phyloP scores from a whole-genome alignment of 2,329 filamentous ascomycete species.

The Fusarium circinatum region DNA sequence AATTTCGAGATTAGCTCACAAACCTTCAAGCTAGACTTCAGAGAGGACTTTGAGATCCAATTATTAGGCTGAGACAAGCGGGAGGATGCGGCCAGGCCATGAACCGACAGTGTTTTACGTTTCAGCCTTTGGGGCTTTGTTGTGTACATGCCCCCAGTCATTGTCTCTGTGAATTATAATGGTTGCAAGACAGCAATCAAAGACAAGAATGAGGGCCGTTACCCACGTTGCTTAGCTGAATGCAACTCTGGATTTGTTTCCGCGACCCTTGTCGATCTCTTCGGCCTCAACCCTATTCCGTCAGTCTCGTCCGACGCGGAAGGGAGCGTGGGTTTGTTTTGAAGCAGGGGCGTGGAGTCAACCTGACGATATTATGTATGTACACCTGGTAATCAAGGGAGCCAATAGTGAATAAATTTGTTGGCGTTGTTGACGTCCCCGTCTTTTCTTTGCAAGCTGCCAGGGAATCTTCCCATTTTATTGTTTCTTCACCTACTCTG shows the following conservation, averaged over 20 bases:
- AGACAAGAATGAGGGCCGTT: slow-evolving; percentile 28
- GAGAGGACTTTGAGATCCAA: slow-evolving; percentile 35
- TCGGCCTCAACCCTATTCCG: slow-evolving; percentile 39
- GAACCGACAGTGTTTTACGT: slow-evolving; percentile 38
- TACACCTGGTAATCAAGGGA: slow-evolving; percentile 30
- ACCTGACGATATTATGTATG: slow-evolving; percentile 12
- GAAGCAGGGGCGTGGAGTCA: slow-evolving; percentile 39
- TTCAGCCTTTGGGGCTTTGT: slow-evolving; percentile 27
- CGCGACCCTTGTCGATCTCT: slow-evolving; percentile 35
- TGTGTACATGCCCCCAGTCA: slow-evolving; percentile 8
- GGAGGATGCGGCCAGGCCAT: slow-evolving; percentile 38
- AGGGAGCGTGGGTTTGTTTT: slow-evolving; percentile 34
- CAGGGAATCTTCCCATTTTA: slow-evolving; percentile 7
- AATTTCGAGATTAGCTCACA: slow-evolving; percentile 31
- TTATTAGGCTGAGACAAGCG: slow-evolving; percentile 43
- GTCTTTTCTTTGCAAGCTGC: slow-evolving; percentile 18
- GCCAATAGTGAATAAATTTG: slow-evolving; percentile 26
- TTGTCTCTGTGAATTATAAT: slow-evolving; percentile 26
- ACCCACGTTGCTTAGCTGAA: slow-evolving; percentile 31
- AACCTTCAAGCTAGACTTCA: slow-evolving; percentile 38
- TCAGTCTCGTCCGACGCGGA: slow-evolving; percentile 41
- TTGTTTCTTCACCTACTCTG: slow-evolving; percentile 20
- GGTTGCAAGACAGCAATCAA: slow-evolving; percentile 30
- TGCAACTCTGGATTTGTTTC: slow-evolving; percentile 40
- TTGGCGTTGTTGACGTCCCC: slow-evolving; percentile 35